Evolutionary conservation across 805 yeast genomes (phyloP).

Genomic region (Ogataea populi-albae): DNA sequence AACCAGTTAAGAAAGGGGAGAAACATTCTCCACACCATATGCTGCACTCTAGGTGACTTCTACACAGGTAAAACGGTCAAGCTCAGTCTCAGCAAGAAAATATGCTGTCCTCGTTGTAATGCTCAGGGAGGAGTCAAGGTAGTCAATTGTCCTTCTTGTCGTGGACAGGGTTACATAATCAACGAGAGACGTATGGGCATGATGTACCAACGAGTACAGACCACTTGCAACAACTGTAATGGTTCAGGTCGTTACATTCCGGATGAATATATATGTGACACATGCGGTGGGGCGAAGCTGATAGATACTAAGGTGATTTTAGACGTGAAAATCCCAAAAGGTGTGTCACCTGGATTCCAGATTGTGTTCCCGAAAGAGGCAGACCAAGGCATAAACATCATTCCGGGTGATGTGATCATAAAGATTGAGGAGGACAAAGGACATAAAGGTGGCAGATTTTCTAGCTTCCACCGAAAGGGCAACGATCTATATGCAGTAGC

Average conservation of each 20-base stretch:
- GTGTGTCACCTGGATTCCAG: conserved; percentile 50
- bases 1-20: conserved; percentile 37
- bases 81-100: conserved; percentile 50
- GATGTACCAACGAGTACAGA: conserved; percentile 40
- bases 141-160: conserved; percentile 37
- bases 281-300: conserved; percentile 46
- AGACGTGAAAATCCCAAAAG: conserved; percentile 53
- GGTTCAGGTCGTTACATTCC: conserved; percentile 40
- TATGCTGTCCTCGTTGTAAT: conserved; percentile 47
- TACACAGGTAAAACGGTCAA: conserved; percentile 56
- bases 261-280: conserved; percentile 35
- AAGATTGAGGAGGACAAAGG: conserved; percentile 40
- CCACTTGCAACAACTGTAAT: conserved; percentile 43
- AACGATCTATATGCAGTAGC: conserved; percentile 21
- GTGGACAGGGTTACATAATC: conserved; percentile 41
- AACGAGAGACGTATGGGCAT: conserved; percentile 44
- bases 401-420: conserved; percentile 68
- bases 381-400: conserved; percentile 56
- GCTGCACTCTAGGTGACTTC: conserved; percentile 52
- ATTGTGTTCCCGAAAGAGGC: conserved; percentile 58
- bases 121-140: conserved; percentile 47
- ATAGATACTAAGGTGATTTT: conserved; percentile 48
- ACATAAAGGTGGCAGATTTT: conserved; percentile 18
- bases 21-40: conserved; percentile 54
- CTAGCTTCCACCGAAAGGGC: conserved; percentile 36